Base-by-base conservation (phyloP, 1,284 basidiomycete genomes). In the Naganishia sp. region DNA sequence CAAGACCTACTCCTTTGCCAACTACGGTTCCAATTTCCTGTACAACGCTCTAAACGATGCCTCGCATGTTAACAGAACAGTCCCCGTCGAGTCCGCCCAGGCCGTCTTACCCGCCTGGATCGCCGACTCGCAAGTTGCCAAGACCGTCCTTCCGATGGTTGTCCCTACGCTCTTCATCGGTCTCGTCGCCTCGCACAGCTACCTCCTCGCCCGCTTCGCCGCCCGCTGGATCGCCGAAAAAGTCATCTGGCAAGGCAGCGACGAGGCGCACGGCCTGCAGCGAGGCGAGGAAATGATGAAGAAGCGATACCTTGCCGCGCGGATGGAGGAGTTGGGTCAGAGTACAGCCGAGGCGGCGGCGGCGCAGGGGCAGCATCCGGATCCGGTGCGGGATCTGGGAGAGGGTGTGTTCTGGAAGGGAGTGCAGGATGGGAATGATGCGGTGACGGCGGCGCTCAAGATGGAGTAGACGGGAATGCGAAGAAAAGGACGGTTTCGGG, bases 131-230 rank as follows among this genome's bases (percentile, higher is more conserved):
- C 71, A 75, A 2, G 70, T 71, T 9, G 33, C 74, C 39, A 68
- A 72, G 55, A 71, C 72, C 2, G 48, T 76, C 48, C 68, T 74
- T 10, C 73, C 77, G 2, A 77, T 73, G 2, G 77, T 94, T 15
- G 72, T 86, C 61, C 86, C 86, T 21, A 87, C 92, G 28, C 79
- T 88, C 25, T 80, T 94, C 42, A 82, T 92, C 46, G 88, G 91
- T 1, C 83, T 95, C 50, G 83, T 85, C 3, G 88, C 91, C 15
- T 88, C 86, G 48, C 93, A 95, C 77, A 87, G 84, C n/a, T 93
- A 87, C 79, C 81, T 92, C 68, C 70, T 91, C 39, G 75, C 90
- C 54, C 84, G 87, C 6, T 82, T 81, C 21, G 68, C 85, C n/a
- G 84, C 92, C 63, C 81, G 87, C 21, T 88, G 87, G 70, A 70